Conservation (phyloP, 2,329 filamentous ascomycete genomes). For the Dactylellina drechsleri region DNA sequence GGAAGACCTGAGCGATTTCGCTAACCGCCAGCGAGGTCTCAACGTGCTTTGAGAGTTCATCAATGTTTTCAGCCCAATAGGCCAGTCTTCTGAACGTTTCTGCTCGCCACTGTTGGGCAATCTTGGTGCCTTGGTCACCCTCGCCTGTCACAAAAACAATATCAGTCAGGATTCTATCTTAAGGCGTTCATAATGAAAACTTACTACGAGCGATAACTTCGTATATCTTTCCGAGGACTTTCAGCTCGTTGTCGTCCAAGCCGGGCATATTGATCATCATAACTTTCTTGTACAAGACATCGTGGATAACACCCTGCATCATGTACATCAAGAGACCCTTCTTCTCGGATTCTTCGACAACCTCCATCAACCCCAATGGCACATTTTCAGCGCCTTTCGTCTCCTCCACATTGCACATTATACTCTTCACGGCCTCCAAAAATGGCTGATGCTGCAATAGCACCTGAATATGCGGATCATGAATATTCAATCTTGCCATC, state of each 20-base stretch:
- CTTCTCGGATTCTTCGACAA: constrained; percentile 30
- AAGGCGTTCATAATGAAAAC: not conserved
- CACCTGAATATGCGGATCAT: constrained; percentile 24
- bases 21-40: constrained; percentile 16
- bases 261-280: constrained; percentile 38
- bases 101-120: constrained; percentile 34
- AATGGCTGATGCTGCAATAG: constrained; percentile 35
- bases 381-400: constrained; percentile 20
- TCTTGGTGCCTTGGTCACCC: constrained; percentile 27
- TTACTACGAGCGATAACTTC: constrained; percentile 31
- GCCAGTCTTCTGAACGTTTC: constrained; percentile 38
- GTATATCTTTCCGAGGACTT: constrained; percentile 32
- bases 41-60: constrained; percentile 23
- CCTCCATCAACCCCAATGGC: constrained; percentile 24
- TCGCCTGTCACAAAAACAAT: constrained; percentile 19
- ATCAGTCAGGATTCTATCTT: not conserved
- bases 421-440: constrained; percentile 21
- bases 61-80: constrained; percentile 38
- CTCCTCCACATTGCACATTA: constrained; percentile 30
- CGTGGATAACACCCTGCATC: constrained; percentile 43
- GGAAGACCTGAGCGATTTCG: constrained; percentile 18
- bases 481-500: constrained; percentile 23
- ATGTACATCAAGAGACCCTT: constrained; percentile 38
- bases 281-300: constrained; percentile 29
- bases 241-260: constrained; percentile 7